Percentiles rank a stretch among this genome's conserved stretches.
phyloP scores from a whole-genome alignment of 2,329 filamentous ascomycete species.

The Escovopsis sp. region DNA sequence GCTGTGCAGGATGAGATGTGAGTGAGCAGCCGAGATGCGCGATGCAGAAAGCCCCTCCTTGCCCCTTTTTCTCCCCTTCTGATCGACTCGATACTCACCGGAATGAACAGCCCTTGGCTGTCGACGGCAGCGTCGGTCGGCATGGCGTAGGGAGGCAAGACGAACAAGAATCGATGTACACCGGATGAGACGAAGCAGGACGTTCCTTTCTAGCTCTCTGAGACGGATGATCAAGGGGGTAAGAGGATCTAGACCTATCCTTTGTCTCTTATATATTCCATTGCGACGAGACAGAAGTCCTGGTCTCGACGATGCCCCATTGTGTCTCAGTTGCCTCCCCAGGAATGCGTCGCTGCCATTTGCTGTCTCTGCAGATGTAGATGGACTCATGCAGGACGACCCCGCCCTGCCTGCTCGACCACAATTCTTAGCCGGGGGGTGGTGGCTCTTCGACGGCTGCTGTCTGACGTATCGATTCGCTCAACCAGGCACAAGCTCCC shows the following conservation, averaged over 20 bases:
- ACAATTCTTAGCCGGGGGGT: background rate
- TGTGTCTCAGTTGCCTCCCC: too few relatives aligned
- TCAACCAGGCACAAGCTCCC: too few relatives aligned
- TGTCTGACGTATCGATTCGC: background rate
- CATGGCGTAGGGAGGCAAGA: constrained; percentile 8
- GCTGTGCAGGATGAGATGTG: constrained; percentile 5
- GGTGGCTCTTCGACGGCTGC: background rate
- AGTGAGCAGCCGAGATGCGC: background rate
- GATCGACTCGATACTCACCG: constrained; percentile 22
- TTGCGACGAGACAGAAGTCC: too few relatives aligned
- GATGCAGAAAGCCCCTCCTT: background rate
- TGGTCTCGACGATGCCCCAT: too few relatives aligned
- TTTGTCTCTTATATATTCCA: too few relatives aligned
- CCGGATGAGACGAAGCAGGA: too few relatives aligned
- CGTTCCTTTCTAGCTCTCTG: too few relatives aligned
- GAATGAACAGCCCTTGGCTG: constrained; percentile 38
- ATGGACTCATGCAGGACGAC: background rate
- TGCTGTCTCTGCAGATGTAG: background rate
- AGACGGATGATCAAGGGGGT: too few relatives aligned
- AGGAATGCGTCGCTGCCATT: background rate
- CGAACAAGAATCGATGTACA: too few relatives aligned
- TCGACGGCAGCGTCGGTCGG: constrained; percentile 28
- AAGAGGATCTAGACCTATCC: too few relatives aligned
- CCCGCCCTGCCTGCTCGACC: background rate
- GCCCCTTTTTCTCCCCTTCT: background rate